Evolutionary conservation across 2,329 filamentous ascomycete genomes (phyloP), one percentile per base, ranked within the genome.

Genomic region (Calonectria ilicicola): DNA sequence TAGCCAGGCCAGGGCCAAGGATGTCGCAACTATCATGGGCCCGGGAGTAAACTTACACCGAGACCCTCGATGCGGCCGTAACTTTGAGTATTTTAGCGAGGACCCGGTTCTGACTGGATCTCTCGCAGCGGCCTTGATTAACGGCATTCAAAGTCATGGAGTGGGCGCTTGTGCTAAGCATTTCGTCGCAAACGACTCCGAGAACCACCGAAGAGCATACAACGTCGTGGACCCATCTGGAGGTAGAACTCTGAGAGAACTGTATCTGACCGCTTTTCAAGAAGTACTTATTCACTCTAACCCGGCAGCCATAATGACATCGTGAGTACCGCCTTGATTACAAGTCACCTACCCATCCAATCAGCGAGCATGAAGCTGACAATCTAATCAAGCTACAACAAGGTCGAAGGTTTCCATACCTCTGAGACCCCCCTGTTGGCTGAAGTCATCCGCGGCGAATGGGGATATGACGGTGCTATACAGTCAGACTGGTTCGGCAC

Each of bases 31-130:
- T 21, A 58, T 58, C 3, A 58, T 58, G 53, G 53, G 53, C 12
- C 53, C 53, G 2, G 53, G 53, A 23, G 53, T 58, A 17, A 58
- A 58, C 53, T n/a, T 58, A 19, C 53, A 58, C 21, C 21, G 53
- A 58, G 53, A 58, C 7, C 53, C 53, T 38, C 29, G 53, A 26
- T 23, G 32, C n/a, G 53, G 53, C 12, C 53, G 53, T 9, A 58
- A 58, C 6, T 58, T 58, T 40, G 53, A 58, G n/a, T 58, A 58
- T 21, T 58, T 58, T 27, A 58, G 53, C 53, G 53, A 58, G 53
- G 53, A 58, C 29, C 53, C 53, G 53, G 2, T 38, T 58, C 32
- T 58, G 21, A 58, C 53, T 15, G 53, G 53, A 6, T 26, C 5
- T 9, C 53, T 58, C 8, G 53, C 1, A 8, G 53, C 2, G 14